Conservation (phyloP, 2,329 filamentous ascomycete genomes). For the Colletotrichum gloeosporioides region DNA sequence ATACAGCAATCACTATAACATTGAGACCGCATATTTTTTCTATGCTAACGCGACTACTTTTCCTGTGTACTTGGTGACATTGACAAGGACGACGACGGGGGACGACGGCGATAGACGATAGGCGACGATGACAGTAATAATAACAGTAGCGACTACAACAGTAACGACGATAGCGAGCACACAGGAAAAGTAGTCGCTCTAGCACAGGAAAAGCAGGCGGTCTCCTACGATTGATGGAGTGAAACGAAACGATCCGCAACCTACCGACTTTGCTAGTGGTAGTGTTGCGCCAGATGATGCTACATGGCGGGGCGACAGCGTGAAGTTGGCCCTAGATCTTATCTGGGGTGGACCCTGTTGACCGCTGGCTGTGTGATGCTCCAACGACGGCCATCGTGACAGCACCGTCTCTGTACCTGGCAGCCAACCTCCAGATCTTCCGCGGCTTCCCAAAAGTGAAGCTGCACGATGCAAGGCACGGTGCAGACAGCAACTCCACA, state of each 20-base stretch:
- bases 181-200: background rate
- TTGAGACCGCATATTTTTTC: background rate
- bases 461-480: slow-evolving; percentile 10
- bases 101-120: too few species aligned
- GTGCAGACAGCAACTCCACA: background rate
- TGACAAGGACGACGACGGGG: too few species aligned
- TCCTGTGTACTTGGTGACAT: background rate
- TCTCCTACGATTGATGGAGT: background rate
- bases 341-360: background rate
- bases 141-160: too few species aligned
- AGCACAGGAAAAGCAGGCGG: background rate
- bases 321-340: background rate
- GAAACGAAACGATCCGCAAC: background rate
- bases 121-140: too few species aligned
- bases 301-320: background rate
- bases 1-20: background rate
- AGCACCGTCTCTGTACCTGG: background rate
- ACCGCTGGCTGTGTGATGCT: background rate
- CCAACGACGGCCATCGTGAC: background rate
- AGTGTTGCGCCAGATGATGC: background rate
- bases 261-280: background rate
- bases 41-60: background rate
- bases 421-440: background rate
- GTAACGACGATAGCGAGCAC: too few species aligned
- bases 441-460: background rate